phyloP scores from a whole-genome alignment of 2,329 filamentous ascomycete species.

The Dactylellina sp. region DNA sequence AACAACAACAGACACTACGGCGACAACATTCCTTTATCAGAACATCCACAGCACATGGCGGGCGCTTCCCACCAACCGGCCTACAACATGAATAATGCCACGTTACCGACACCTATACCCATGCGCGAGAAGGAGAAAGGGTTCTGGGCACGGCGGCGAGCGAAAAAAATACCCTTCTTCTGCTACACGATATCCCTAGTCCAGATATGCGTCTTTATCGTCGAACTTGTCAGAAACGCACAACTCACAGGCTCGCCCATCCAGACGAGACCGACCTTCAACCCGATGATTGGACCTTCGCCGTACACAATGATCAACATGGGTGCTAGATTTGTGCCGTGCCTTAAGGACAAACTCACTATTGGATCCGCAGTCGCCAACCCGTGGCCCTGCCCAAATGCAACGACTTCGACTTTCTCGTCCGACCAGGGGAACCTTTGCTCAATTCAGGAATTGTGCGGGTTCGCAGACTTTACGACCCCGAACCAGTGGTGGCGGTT shows the following conservation, averaged over 20 bases:
- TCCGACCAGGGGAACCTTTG: conserved; percentile 69
- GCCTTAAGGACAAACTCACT: conserved; percentile 85
- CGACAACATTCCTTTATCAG: conserved; percentile 54
- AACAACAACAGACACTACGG: conserved; percentile 30
- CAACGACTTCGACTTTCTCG: conserved; percentile 71
- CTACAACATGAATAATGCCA: conserved; percentile 26
- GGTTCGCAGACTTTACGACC: conserved; percentile 73
- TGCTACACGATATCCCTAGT: conserved; percentile 80
- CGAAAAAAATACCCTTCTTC: conserved; percentile 44
- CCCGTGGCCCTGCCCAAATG: conserved; percentile 83
- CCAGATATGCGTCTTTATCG: conserved; percentile 88
- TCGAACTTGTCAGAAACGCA: conserved; percentile 86
- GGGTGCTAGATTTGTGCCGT: conserved; percentile 90
- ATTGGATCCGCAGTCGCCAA: conserved; percentile 71
- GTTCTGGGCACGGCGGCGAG: conserved; percentile 38
- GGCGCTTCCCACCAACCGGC: conserved; percentile 46
- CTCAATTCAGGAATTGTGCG: conserved; percentile 82
- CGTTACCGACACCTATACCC: conserved; percentile 35
- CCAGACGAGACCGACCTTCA: conserved; percentile 83
- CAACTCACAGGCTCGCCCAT: conserved; percentile 62
- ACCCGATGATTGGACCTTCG: conserved; percentile 96
- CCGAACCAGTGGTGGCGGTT: conserved; percentile 98
- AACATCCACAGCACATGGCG: conserved; percentile 55
- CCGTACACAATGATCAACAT: conserved; percentile 93
- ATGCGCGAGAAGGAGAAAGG: conserved; percentile 44